Conservation (phyloP, 495 filamentous ascomycete species). For the Trichocladium antarcticum region DNA sequence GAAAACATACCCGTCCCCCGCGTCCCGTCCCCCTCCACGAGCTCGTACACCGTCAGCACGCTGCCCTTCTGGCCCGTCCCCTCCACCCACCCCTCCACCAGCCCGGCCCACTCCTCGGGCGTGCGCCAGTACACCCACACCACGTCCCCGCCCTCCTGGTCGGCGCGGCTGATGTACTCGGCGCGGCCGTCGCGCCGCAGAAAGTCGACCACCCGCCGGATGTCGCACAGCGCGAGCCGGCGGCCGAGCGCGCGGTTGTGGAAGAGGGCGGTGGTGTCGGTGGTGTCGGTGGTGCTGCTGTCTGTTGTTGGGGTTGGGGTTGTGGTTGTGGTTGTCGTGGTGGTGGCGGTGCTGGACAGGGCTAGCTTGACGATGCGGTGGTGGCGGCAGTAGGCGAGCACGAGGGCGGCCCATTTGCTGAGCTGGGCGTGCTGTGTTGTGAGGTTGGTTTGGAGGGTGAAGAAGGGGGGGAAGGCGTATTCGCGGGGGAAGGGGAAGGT, state of each 20-base stretch:
- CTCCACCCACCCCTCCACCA: slow-evolving; percentile 39
- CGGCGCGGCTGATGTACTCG: slow-evolving; percentile 60
- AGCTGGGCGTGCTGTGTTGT: slow-evolving; percentile 67
- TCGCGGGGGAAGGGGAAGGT: slow-evolving; percentile 40
- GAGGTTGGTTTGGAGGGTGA: slow-evolving; percentile 67
- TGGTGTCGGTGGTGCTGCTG: not conserved
- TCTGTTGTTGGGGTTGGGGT: not conserved
- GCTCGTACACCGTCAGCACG: slow-evolving; percentile 41
- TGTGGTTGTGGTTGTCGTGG: not conserved
- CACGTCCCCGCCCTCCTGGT: slow-evolving; percentile 27
- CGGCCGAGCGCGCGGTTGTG: slow-evolving; percentile 42
- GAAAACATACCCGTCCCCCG: slow-evolving; percentile 27
- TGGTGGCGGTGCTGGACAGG: slow-evolving; percentile 36
- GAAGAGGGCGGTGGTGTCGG: slow-evolving; percentile 37
- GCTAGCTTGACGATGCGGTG: slow-evolving; percentile 62
- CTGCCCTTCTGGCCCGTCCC: slow-evolving; percentile 37
- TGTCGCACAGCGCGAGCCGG: slow-evolving; percentile 50
- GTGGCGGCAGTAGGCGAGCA: slow-evolving; percentile 72
- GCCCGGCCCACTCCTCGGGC: slow-evolving; percentile 39
- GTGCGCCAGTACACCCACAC: slow-evolving; percentile 39
- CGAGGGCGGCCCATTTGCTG: slow-evolving; percentile 70
- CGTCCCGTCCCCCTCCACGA: slow-evolving; percentile 36
- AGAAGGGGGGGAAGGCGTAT: slow-evolving; percentile 64
- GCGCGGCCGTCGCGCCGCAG: slow-evolving; percentile 58
- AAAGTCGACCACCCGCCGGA: slow-evolving; percentile 56